These are phyloP conservation scores for Pyrus betulifolia DNA, from an alignment of 306 rosid genomes.

Conservation along the genomic window DNA sequence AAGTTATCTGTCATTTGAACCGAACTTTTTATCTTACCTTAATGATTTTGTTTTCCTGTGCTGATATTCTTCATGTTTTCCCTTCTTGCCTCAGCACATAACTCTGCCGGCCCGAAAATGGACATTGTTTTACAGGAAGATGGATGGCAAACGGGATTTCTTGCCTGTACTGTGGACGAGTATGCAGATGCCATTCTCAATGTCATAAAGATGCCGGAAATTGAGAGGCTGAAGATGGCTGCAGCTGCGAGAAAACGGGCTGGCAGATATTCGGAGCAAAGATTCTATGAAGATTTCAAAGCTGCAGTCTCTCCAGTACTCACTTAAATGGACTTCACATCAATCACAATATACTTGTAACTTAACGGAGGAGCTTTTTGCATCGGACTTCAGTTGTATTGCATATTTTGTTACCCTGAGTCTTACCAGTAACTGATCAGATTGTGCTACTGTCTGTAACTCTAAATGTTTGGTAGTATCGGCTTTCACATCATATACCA, in stretches of 20 bases:
- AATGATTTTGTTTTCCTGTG: background rate
- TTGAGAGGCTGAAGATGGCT: constrained; percentile 65
- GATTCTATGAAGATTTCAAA: constrained; percentile 73
- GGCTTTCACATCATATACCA: background rate
- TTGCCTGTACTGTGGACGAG: constrained; percentile 60
- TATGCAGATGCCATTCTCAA: constrained; percentile 72
- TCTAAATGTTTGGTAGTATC: background rate
- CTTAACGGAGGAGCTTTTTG: background rate
- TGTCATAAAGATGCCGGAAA: constrained; percentile 52
- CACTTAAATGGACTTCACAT: constrained; percentile 7
- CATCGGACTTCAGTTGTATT: background rate
- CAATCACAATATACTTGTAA: background rate
- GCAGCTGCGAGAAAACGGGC: constrained; percentile 82
- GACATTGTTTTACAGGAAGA: constrained; percentile 85
- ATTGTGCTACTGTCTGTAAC: background rate
- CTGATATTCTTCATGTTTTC: constrained; percentile 14
- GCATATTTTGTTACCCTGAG: background rate
- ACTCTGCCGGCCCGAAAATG: constrained; percentile 97
- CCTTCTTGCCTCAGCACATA: constrained; percentile 56
- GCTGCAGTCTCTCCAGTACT: constrained; percentile 56
- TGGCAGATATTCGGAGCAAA: constrained; percentile 72
- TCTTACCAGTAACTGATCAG: background rate
- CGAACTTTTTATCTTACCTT: background rate
- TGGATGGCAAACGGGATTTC: constrained; percentile 77
- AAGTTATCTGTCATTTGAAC: background rate